Evolutionary conservation across 306 rosid genomes (phyloP), one percentile per base, ranked within the genome.

Genomic region (Elaeagnus macrophylla): DNA sequence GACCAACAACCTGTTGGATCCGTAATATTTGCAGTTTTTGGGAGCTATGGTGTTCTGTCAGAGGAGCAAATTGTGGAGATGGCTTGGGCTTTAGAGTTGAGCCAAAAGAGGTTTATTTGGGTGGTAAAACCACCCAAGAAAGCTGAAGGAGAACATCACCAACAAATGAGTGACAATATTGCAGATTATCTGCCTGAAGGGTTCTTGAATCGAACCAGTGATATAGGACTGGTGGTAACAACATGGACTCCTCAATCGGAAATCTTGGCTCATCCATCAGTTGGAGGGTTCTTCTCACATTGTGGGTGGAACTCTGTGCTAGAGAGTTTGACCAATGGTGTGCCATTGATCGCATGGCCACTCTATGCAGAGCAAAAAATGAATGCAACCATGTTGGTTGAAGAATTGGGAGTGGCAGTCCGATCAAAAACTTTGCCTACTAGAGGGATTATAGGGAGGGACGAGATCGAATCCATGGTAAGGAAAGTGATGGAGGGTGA

Each of bases 21-120:
- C 7, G 82, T 85, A 0, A 25, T 85, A 6, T 81, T 68, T 19
- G 77, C 79, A 1, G 81, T 77, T 0, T 85, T 85, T 6, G 89
- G 94, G 3, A 85, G 83, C 37, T 83, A 63, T 65, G 89, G 94
- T 62, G 79, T 73, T 19, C 78, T 81, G 1, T 47, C 77, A 0
- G 32, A 3, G 10, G 68, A 40, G 0, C 86, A 84, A 25, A 45
- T 46, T 12, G 65, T 5, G 0, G 86, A 84, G 16, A 36, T 84
- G 12, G 86, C 89, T 0, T 12, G 32, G 2, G 86, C 83, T 0
- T 50, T 81, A 10, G 89, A 84, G n/a, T 41, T 13, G 62, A 81
- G 94, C 4, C 73, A 61, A 14, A 77, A 69, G 7, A 60, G 78
- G 6, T 85, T 85, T 43, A 1, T 85, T 1, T 85, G 86, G 86